Evolutionary conservation across 225 moss, liverwort and hornwort species (phyloP).

Genomic region (Straminergon stramineum): DNA sequence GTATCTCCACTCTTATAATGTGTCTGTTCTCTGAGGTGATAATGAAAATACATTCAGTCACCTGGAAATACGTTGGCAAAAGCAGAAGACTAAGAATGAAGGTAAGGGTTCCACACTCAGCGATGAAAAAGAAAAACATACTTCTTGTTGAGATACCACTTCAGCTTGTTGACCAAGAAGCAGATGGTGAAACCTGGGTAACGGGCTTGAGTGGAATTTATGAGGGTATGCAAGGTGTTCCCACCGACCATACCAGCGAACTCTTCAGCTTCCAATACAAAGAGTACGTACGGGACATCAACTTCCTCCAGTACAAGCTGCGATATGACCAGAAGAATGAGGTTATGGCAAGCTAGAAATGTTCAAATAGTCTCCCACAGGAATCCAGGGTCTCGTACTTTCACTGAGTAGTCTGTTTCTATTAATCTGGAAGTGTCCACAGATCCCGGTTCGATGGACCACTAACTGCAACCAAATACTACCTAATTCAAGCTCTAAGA

Average conservation of each 20-base stretch:
- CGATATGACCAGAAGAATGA: neutral
- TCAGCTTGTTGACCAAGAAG: slow-evolving; percentile 78
- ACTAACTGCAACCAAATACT: neutral
- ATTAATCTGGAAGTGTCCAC: neutral
- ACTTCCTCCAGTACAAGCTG: slow-evolving; percentile 78
- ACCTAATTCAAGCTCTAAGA: neutral
- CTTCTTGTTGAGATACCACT: slow-evolving; percentile 56
- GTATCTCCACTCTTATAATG: slow-evolving; percentile 48
- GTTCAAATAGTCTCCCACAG: neutral
- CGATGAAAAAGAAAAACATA: slow-evolving; percentile 12
- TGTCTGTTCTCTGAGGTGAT: slow-evolving; percentile 53
- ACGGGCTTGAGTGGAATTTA: slow-evolving; percentile 35
- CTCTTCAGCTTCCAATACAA: slow-evolving; percentile 73
- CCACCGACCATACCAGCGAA: slow-evolving; percentile 58
- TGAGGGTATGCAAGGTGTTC: slow-evolving; percentile 28
- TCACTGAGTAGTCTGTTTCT: neutral
- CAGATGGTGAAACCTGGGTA: slow-evolving; percentile 75
- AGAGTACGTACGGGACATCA: slow-evolving; percentile 66
- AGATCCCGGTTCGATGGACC: neutral
- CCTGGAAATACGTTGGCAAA: neutral
- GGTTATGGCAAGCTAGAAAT: neutral
- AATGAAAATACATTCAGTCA: neutral
- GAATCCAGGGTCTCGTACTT: neutral
- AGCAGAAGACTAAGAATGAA: neutral
- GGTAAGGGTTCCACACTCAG: neutral